A percentile compares a stretch with the other conserved stretches of the same genome.
Conservation (phyloP, 2,329 filamentous ascomycete species). For the Exophiala sp. region DNA sequence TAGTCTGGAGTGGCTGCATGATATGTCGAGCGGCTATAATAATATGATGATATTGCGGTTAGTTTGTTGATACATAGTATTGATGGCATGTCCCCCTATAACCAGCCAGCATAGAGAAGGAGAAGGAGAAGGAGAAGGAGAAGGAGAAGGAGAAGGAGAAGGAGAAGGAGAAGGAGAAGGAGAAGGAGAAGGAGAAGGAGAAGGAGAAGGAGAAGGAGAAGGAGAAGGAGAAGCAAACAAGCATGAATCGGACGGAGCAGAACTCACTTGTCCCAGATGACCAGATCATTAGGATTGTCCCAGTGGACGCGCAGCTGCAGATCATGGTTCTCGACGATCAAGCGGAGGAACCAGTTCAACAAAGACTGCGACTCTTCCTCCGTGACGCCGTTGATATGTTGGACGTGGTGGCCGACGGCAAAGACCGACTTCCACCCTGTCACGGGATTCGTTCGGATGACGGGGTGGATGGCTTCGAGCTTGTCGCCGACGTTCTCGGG, state of each 20-base stretch:
- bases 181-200: too few relatives aligned
- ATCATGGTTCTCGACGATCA: slow-evolving; percentile 40
- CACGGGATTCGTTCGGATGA: slow-evolving; percentile 57
- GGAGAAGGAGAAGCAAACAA: neutral
- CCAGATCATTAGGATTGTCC: slow-evolving; percentile 21
- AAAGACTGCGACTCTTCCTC: slow-evolving; percentile 37
- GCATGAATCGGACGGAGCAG: neutral
- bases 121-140: too few relatives aligned
- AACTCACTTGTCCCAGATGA: slow-evolving; percentile 25
- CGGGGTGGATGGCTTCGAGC: slow-evolving; percentile 49
- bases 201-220: too few relatives aligned
- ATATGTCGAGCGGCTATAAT: slow-evolving; percentile 32
- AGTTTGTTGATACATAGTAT: too few relatives aligned
- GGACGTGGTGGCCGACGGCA: slow-evolving; percentile 39
- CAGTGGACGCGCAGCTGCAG: slow-evolving; percentile 23
- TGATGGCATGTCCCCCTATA: too few relatives aligned
- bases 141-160: too few relatives aligned
- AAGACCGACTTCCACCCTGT: slow-evolving; percentile 58
- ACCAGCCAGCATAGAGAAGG: too few relatives aligned
- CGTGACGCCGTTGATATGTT: slow-evolving; percentile 42
- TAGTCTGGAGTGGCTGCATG: slow-evolving; percentile 34
- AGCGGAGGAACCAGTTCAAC: slow-evolving; percentile 31
- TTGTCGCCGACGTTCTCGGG: slow-evolving; percentile 51
- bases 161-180: too few relatives aligned
- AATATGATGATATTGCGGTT: too few relatives aligned